Conservation (phyloP, 2,329 filamentous ascomycete genomes). For the Drechslera avenae region DNA sequence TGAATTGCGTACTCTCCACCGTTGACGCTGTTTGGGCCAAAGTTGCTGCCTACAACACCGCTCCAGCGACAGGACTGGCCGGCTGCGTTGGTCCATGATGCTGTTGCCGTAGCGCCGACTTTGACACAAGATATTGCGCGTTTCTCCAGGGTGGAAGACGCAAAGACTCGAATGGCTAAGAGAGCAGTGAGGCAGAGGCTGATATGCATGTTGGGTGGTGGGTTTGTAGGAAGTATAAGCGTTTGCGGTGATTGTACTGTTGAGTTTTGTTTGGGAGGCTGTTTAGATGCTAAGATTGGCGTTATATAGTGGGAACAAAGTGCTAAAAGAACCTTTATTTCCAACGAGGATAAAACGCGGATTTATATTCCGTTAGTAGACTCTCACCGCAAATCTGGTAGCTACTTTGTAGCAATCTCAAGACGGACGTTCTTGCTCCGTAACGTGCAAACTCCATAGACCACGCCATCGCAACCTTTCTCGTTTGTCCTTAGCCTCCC, state of each 20-base stretch:
- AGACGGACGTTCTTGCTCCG: neutral
- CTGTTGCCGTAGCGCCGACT: slow-evolving; percentile 52
- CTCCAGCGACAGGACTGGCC: slow-evolving; percentile 53
- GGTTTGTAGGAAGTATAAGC: neutral
- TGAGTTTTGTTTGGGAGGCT: neutral
- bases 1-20: slow-evolving; percentile 53
- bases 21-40: slow-evolving; percentile 51
- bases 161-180: neutral
- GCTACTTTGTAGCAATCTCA: neutral
- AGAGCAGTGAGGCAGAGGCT: slow-evolving; percentile 6
- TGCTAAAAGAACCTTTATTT: neutral
- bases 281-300: neutral
- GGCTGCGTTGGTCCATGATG: slow-evolving; percentile 54
- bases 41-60: slow-evolving; percentile 56
- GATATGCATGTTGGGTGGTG: slow-evolving; percentile 7
- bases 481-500: neutral
- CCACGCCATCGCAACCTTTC: neutral
- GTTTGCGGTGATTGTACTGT: neutral
- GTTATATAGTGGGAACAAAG: neutral
- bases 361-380: neutral
- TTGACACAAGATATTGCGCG: slow-evolving; percentile 48
- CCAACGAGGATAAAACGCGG: neutral
- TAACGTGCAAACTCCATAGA: slow-evolving; percentile 2
- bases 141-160: slow-evolving; percentile 12
- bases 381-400: neutral